Conservation (phyloP, 495 filamentous ascomycete genomes). For the Podospora sp. region DNA sequence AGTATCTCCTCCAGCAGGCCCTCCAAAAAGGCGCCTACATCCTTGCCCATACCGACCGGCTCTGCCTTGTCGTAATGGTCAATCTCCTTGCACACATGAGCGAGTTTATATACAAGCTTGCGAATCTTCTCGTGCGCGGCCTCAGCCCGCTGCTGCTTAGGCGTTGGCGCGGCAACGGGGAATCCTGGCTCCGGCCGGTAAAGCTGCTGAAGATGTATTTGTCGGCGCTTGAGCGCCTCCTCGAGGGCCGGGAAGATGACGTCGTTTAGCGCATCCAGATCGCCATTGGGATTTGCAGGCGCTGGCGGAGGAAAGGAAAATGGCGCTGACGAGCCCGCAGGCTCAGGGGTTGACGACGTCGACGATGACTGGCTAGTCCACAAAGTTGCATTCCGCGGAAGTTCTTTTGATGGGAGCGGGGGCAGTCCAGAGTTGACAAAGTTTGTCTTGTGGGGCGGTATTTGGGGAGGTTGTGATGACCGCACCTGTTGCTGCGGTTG, state of each 20-base stretch:
- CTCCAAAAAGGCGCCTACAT: conserved; percentile 83
- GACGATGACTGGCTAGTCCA: conserved; percentile 3
- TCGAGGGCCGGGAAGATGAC: conserved; percentile 91
- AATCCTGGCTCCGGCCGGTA: conserved; percentile 44
- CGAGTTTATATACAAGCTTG: conserved; percentile 73
- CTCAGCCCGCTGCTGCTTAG: conserved; percentile 63
- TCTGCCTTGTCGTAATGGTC: conserved; percentile 81
- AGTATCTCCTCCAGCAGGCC: conserved; percentile 92
- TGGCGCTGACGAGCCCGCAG: conserved; percentile 12
- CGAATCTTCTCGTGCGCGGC: conserved; percentile 81
- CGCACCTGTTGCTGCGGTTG: conserved; percentile 16
- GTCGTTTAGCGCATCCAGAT: conserved; percentile 67
- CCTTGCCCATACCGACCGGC: conserved; percentile 88
- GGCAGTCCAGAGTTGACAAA: conserved; percentile 14
- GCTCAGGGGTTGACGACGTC: conserved; percentile 22
- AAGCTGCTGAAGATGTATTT: conserved; percentile 62
- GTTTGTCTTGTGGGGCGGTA: conserved; percentile 21
- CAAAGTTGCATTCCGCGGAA: conserved; percentile 13
- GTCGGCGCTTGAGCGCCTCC: conserved; percentile 80
- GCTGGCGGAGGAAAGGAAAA: conserved; percentile 41
- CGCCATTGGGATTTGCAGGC: conserved; percentile 50
- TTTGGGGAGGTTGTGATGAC: conserved; percentile 15
- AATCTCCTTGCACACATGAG: conserved; percentile 78
- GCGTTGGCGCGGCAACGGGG: conserved; percentile 40
- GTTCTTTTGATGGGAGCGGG: conserved; percentile 30